Evolutionary conservation across 1,284 basidiomycete genomes (phyloP).

Genomic region (Peniophora sp.): DNA sequence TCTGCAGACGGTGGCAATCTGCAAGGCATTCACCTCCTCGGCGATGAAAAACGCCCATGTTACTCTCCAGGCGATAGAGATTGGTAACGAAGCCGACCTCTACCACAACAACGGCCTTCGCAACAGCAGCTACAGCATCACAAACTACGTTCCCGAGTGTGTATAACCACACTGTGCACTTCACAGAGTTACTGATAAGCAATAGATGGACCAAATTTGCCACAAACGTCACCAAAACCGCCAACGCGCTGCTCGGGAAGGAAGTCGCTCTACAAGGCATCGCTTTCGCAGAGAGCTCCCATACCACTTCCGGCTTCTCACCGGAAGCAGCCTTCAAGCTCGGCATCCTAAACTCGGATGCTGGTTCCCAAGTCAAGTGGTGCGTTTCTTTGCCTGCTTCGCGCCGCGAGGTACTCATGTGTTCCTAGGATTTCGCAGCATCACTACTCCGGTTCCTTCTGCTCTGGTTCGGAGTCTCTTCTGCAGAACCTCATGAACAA

Average conservation of each 20-base stretch:
- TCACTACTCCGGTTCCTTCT: constrained; percentile 53
- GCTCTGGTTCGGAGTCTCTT: constrained; percentile 37
- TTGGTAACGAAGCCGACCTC: constrained; percentile 53
- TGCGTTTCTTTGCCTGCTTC: constrained; percentile 13
- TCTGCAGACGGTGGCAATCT: constrained; percentile 49
- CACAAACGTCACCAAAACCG: constrained; percentile 20
- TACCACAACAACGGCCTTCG: constrained; percentile 45
- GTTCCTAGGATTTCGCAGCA: constrained; percentile 51
- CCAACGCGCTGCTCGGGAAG: constrained; percentile 18
- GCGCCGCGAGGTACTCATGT: constrained; percentile 3
- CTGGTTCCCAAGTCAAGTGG: constrained; percentile 24
- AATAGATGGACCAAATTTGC: constrained; percentile 25
- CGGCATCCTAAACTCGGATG: constrained; percentile 22
- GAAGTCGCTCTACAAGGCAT: constrained; percentile 43
- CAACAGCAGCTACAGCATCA: constrained; percentile 32
- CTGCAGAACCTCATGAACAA: constrained; percentile 59
- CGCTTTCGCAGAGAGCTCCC: constrained; percentile 43
- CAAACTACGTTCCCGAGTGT: constrained; percentile 48
- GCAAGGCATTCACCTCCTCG: constrained; percentile 40
- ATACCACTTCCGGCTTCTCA: constrained; percentile 40
- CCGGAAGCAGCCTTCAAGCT: constrained; percentile 39
- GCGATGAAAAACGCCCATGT: constrained; percentile 37
- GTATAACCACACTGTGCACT: constrained; percentile 10
- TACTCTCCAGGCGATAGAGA: constrained; percentile 13
- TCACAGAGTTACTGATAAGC: neutral